Percentiles rank a stretch among this genome's conserved stretches.
Evolutionary conservation across 2,329 filamentous ascomycete genomes (phyloP).

Genomic region (Coleophoma cylindrospora): DNA sequence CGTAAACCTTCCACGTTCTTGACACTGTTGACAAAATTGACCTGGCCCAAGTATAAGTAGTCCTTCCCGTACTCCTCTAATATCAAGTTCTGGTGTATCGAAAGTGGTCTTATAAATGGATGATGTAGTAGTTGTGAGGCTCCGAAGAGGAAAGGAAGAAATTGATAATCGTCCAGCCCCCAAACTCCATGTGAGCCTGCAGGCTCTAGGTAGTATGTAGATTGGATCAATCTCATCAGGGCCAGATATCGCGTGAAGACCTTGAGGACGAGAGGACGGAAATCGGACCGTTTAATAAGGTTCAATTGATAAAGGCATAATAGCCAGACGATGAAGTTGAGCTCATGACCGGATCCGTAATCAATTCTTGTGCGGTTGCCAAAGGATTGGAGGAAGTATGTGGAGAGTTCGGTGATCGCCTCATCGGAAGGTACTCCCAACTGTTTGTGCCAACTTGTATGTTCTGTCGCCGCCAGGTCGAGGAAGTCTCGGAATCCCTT

Average conservation of each 20-base stretch:
- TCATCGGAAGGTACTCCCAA: conserved; percentile 46
- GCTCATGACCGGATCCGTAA: conserved; percentile 94
- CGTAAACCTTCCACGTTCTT: conserved; percentile 92
- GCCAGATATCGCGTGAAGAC: conserved; percentile 79
- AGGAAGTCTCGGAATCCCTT: conserved; percentile 82
- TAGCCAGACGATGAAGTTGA: conserved; percentile 96
- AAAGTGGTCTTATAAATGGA: conserved; percentile 70
- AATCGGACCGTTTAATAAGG: conserved; percentile 59
- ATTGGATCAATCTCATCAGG: conserved; percentile 84
- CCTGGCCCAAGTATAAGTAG: conserved; percentile 88
- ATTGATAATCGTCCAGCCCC: conserved; percentile 97
- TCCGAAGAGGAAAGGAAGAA: conserved; percentile 91
- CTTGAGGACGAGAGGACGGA: conserved; percentile 67
- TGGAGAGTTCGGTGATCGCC: conserved; percentile 66
- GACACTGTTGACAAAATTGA: conserved; percentile 89
- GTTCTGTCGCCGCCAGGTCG: conserved; percentile 54
- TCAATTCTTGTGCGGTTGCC: conserved; percentile 86
- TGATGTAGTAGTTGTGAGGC: conserved; percentile 86
- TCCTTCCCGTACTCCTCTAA: conserved; percentile 82
- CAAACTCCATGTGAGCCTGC: conserved; percentile 96
- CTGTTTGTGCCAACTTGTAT: conserved; percentile 54
- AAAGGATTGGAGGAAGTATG: conserved; percentile 79
- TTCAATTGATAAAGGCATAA: conserved; percentile 84
- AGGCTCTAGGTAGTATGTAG: conserved; percentile 93
- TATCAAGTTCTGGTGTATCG: conserved; percentile 82